Evolutionary conservation across 345 rosid species (phyloP).

Genomic region (Diplotaxis tenuifolia): DNA sequence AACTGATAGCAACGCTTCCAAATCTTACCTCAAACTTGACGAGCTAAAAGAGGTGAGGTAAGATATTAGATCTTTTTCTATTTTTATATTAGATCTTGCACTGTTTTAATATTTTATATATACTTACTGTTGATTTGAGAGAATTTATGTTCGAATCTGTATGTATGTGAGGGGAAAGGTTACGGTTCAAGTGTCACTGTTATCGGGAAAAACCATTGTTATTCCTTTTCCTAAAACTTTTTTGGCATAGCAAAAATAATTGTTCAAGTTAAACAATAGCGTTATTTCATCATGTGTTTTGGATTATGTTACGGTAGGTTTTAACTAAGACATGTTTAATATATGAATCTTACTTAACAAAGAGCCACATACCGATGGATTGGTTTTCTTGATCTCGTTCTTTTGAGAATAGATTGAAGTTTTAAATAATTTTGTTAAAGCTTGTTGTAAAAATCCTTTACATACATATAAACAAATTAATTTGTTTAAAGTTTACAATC

Average conservation of each 20-base stretch:
- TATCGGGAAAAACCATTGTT: slow-evolving; percentile 36
- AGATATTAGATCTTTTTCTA: no score
- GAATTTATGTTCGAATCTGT: slow-evolving; percentile 11
- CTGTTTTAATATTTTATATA: not conserved
- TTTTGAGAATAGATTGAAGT: not conserved
- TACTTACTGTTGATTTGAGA: slow-evolving; percentile 25
- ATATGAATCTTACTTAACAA: not conserved
- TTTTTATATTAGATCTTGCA: not conserved
- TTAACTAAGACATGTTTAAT: not conserved
- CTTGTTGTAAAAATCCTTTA: not conserved
- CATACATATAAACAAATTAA: not conserved
- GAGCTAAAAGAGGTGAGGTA: slow-evolving; percentile 33
- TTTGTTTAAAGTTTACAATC: not conserved
- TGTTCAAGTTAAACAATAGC: slow-evolving; percentile 11
- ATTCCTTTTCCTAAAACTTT: slow-evolving; percentile 17
- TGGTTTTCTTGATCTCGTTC: slow-evolving; percentile 9
- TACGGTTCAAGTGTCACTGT: slow-evolving; percentile 41
- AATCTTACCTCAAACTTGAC: slow-evolving; percentile 20
- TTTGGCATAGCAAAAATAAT: not conserved
- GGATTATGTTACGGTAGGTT: not conserved
- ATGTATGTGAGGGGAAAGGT: slow-evolving; percentile 22
- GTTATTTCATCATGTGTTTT: slow-evolving; percentile 9
- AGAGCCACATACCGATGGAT: not conserved
- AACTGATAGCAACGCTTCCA: slow-evolving; percentile 4
- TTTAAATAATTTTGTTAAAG: not conserved